Evolutionary conservation across 1,284 basidiomycete species (phyloP), one percentile per base, ranked within the genome.

Genomic region (Trametes pubescens): DNA sequence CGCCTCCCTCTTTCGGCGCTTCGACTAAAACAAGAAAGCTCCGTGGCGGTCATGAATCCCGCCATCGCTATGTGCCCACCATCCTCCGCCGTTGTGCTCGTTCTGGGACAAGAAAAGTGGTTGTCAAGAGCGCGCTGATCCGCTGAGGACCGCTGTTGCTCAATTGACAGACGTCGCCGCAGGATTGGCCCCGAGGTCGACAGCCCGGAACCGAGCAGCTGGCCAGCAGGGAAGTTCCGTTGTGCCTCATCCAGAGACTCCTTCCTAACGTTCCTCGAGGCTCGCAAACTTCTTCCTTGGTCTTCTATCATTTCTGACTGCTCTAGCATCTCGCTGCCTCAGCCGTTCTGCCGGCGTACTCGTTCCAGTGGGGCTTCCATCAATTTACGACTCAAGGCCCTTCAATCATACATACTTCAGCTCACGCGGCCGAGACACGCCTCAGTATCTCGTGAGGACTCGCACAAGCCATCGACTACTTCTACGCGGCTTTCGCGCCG

Each of bases 1-100:
- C 55, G 55, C 66, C 51, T 59, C 44, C 65, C 52, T 38, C 16
- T 59, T 61, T 52, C 64, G 57, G 48, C 57, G 26, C 37, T 34
- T 44, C 37, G 26, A 51, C 43, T 29, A 47, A 34, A 47, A 7
- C 34, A 35, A 13, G 4, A 10, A 8, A 3, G 29, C 29, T 32
- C 29, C 29, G 29, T 32, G 3, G n/a, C n/a, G n/a, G n/a, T n/a
- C n/a, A n/a, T n/a, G n/a, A n/a, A n/a, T n/a, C n/a, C n/a, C n/a
- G n/a, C n/a, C n/a, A n/a, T n/a, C n/a, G n/a, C n/a, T n/a, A n/a
- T n/a, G n/a, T n/a, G n/a, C n/a, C n/a, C n/a, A n/a, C n/a, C n/a
- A n/a, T n/a, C n/a, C n/a, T n/a, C n/a, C 21, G 29, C 6, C 24
- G 22, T 48, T 48, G 24, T 29, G 7, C 13, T 29, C 24, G 44